Evolutionary conservation across 164 flowering plant species (phyloP), one percentile per base, ranked within the genome.

Genomic region (Brasenia schreberi): DNA sequence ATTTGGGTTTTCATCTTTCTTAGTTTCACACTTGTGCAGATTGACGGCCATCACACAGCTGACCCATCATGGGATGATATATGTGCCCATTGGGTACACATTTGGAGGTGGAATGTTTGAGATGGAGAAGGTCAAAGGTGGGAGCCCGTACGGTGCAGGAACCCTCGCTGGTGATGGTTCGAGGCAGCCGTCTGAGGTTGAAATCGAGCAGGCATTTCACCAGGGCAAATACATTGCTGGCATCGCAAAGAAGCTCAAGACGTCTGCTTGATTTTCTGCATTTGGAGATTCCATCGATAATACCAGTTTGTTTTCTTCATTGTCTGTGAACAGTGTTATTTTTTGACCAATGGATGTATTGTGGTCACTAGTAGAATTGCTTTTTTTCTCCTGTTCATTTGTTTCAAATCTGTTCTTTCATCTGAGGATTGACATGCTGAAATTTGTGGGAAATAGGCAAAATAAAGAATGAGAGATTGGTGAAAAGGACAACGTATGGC

Each of bases 101-200:
- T 84, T 84, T 65, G 91, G 91, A 5, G 81, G 80, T 42, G 87
- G 89, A 59, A 87, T 87, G 92, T 87, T 81, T 69, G 85, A 85
- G 76, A 72, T 85, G 71, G 81, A 82, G 75, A 66, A 78, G 18
- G 79, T 85, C 68, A 87, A 80, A 71, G 92, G 92, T 59, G 92
- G 92, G 0, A 81, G 79, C 67, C 85, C 89, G 19, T 87, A 87
- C 67, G 92, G 92, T 58, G 87, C 98, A 17, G 96, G 96, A 61
- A 92, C 96, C 61, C 89, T 64, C 65, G 93, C 96, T 7, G 92
- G 81, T 19, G 92, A 87, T 69, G 92, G 92, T 43, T 77, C 87
- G 0, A 78, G 92, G 65, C 84, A 82, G 67, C 89, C 92, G 0
- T 62, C 92, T 16, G 82, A 78, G 66, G 66, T 71, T 66, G 73